Evolutionary conservation across 108 stramenopile species (phyloP), one percentile per base, ranked within the genome.

Genomic region (Pseudonitzschia multistriata): DNA sequence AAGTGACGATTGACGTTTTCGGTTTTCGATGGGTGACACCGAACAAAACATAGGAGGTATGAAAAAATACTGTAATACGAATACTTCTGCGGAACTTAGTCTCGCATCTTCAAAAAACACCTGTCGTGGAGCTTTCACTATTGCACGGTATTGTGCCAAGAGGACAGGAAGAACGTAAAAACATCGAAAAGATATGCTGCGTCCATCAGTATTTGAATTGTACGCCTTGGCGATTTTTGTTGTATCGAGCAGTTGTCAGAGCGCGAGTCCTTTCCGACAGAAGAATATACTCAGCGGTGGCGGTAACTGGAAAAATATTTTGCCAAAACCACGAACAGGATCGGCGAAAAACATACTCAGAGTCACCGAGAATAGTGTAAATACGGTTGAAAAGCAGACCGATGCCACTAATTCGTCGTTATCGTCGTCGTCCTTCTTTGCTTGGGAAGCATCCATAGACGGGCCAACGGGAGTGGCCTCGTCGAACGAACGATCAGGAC

Each of bases 391-490:
- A 1, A 45, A 45, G 42, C 42, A 13, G 2, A 45, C 15, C 15
- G 13, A 45, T 45, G 15, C 15, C 3, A 45, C 13, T 10, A 13
- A 10, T 17, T 45, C 27, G 22, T 25, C 29, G 24, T 55, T n/a
- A 27, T 24, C 33, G 33, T 17, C 57, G 29, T 33, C 57, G 28
- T 59, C 57, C 33, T 33, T 33, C 54, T 69, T 69, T 57, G 24
- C 53, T 6, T 69, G 70, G 70, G 70, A 71, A 19, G 70, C 70
- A 29, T 48, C 42, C 13, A 31, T 71, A n/a, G 59, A 71, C 49
- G 29, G 60, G 11, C 29, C 59, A 29, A 71, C 57, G 27, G 70
- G 60, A n/a, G 30, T 71, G 10, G 70, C 70, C 5, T 40, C 57
- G 3, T 71, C 70, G 3, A 71, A 29, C 35, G 70, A 71, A 71